phyloP scores from a whole-genome alignment of 495 filamentous ascomycete genomes.

The Echria macrotheca region DNA sequence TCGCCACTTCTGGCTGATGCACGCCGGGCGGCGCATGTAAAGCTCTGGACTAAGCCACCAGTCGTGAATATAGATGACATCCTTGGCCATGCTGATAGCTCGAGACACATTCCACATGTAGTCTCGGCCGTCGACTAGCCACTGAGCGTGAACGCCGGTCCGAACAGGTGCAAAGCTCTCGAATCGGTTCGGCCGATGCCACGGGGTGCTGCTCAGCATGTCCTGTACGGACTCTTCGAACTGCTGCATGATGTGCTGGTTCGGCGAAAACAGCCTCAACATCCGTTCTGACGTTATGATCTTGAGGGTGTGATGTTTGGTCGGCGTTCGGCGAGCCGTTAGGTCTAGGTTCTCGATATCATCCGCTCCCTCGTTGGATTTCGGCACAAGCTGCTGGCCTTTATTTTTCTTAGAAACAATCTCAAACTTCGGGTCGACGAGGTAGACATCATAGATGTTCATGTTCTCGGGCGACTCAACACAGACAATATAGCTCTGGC shows the following conservation, averaged over 20 bases:
- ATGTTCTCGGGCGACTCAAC: slow-evolving; percentile 97
- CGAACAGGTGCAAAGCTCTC: slow-evolving; percentile 91
- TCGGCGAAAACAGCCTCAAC: slow-evolving; percentile 85
- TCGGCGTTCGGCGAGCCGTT: slow-evolving; percentile 51
- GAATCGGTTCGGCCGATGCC: slow-evolving; percentile 80
- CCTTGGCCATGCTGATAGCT: slow-evolving; percentile 94
- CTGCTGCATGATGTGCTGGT: slow-evolving; percentile 80
- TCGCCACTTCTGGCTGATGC: slow-evolving; percentile 98
- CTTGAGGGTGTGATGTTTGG: slow-evolving; percentile 77
- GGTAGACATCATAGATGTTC: slow-evolving; percentile 98
- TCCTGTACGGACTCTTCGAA: slow-evolving; percentile 88
- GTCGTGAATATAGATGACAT: slow-evolving; percentile 99
- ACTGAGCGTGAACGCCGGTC: slow-evolving; percentile 82
- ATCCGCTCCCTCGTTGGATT: slow-evolving; percentile 41
- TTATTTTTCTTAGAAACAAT: slow-evolving; percentile 72
- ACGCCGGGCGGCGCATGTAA: slow-evolving; percentile 90
- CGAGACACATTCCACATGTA: slow-evolving; percentile 99
- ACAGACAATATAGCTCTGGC: slow-evolving; percentile 95
- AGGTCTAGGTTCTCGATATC: slow-evolving; percentile 32
- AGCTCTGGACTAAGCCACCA: slow-evolving; percentile 98
- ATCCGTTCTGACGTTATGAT: slow-evolving; percentile 83
- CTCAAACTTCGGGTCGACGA: slow-evolving; percentile 80
- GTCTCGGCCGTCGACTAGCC: slow-evolving; percentile 94
- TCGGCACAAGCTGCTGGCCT: slow-evolving; percentile 57
- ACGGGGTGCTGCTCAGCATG: slow-evolving; percentile 75